These are phyloP conservation scores for Amylostereum areolatum DNA, from an alignment of 1,284 basidiomycete species.

Conservation along the genomic window DNA sequence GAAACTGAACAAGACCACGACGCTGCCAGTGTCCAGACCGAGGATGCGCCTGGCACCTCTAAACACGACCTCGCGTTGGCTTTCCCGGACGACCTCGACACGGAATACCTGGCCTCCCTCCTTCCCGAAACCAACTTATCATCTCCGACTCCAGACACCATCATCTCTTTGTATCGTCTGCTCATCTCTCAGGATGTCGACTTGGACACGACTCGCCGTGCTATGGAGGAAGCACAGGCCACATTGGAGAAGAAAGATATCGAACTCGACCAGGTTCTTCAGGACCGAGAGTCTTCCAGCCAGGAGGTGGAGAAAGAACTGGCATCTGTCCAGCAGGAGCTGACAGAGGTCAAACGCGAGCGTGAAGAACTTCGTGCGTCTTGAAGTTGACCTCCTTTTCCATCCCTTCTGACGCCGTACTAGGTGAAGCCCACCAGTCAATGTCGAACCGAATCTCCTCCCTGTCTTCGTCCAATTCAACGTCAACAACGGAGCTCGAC, in stretches of 20 bases:
- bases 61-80: constrained; percentile 24
- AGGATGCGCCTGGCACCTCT: constrained; percentile 13
- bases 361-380: constrained; percentile 57
- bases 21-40: constrained; percentile 4
- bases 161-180: constrained; percentile 55
- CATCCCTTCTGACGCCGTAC: no score
- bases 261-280: constrained; percentile 72
- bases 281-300: constrained; percentile 58
- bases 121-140: constrained; percentile 50
- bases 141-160: constrained; percentile 48
- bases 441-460: constrained; percentile 50
- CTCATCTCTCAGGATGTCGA: constrained; percentile 51
- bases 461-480: constrained; percentile 47
- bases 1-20: constrained; percentile 14
- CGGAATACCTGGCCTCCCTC: constrained; percentile 47
- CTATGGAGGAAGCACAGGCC: constrained; percentile 60
- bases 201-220: constrained; percentile 46
- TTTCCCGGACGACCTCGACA: constrained; percentile 55
- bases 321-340: constrained; percentile 46
- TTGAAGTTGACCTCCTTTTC: background rate
- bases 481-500: constrained; percentile 56
- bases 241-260: constrained; percentile 64
- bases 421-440: no score
- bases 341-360: constrained; percentile 49
- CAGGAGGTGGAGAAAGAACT: constrained; percentile 49